Conservation (phyloP, 2,329 filamentous ascomycete species). For the Penicillium sclerotigenum region DNA sequence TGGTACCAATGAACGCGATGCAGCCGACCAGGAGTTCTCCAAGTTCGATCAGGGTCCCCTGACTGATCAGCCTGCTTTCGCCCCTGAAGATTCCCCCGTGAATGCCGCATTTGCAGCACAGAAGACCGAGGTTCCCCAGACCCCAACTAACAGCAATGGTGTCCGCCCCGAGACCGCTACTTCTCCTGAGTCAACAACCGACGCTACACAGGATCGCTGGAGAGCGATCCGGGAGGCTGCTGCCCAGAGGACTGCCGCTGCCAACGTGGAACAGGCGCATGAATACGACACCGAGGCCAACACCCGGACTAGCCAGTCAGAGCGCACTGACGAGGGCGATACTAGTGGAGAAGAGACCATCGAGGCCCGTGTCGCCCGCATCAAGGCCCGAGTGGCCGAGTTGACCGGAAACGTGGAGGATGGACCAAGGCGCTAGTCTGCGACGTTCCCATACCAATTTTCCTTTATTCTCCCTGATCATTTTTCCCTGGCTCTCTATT, state of each 20-base stretch:
- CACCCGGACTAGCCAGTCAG: constrained; percentile 53
- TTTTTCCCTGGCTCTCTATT: constrained; percentile 10
- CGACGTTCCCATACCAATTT: neutral
- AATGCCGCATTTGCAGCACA: constrained; percentile 18
- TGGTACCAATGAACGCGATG: constrained; percentile 49
- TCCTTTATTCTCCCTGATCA: neutral
- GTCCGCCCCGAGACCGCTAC: constrained; percentile 7
- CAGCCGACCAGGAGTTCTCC: constrained; percentile 53
- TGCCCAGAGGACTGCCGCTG: constrained; percentile 66
- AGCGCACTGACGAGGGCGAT: constrained; percentile 72
- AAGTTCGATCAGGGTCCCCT: constrained; percentile 87
- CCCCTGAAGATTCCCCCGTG: constrained; percentile 53
- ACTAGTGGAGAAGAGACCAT: constrained; percentile 97
- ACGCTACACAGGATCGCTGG: constrained; percentile 69
- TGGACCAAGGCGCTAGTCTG: constrained; percentile 18
- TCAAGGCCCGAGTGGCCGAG: constrained; percentile 95
- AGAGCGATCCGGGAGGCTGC: constrained; percentile 95
- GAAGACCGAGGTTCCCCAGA: constrained; percentile 16
- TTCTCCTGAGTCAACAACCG: constrained; percentile 1
- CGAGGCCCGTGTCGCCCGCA: constrained; percentile 91
- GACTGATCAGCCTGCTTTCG: constrained; percentile 79
- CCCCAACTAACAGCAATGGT: constrained; percentile 18
- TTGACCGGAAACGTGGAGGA: constrained; percentile 80
- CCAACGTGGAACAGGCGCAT: neutral
- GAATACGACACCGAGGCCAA: constrained; percentile 58